Base-by-base conservation (phyloP, 768 basidiomycete species). In the Pulveroboletus ravenelii region DNA sequence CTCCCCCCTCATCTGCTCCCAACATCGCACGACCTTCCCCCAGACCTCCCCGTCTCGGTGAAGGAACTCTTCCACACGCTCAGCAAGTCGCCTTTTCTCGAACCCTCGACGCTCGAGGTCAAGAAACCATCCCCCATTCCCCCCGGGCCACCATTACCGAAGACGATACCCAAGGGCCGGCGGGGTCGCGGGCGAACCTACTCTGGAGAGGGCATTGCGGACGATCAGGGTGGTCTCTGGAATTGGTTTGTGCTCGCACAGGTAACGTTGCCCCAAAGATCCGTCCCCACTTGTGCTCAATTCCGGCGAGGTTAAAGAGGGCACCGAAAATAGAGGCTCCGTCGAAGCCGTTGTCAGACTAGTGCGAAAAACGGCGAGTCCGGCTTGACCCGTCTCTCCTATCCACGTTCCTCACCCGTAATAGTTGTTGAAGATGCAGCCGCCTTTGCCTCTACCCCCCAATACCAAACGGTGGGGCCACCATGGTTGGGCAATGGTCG, bases 401-500 rank as follows among this genome's bases (percentile, higher is more conserved):
- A 4, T 34, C 3, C n/a, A 23, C 32, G 29, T 41, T 41, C 18
- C 60, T 62, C 50, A 62, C 39, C 47, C 23, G n/a, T 35, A 15
- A 0, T 29, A 89, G 88, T 70, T 90, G 15, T 67, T 87, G 46
- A 73, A 71, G 23, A 67, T 73, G 51, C 67, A 78, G 12, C 85
- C 87, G 1, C 81, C 82, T 10, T 59, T 89, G 29, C 62, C 72
- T 13, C 70, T 90, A 12, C 80, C 85, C 3, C 78, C 80, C 17
- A 89, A 87, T 51, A 72, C 78, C 29, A 82, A 81, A 61, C 77
- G 78, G 31, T 72, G 77, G 27, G 74, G 75, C 51, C 76, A 78
- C 55, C 83, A 84, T 47, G 87, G 86, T 23, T 93, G 89, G 90
- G 85, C 84, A 3, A 81, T 92, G 82, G 71, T 93, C 41, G 89